These are phyloP conservation scores for Thelonectria blattea DNA, from an alignment of 2,329 filamentous ascomycete species.

Conservation along the genomic window DNA sequence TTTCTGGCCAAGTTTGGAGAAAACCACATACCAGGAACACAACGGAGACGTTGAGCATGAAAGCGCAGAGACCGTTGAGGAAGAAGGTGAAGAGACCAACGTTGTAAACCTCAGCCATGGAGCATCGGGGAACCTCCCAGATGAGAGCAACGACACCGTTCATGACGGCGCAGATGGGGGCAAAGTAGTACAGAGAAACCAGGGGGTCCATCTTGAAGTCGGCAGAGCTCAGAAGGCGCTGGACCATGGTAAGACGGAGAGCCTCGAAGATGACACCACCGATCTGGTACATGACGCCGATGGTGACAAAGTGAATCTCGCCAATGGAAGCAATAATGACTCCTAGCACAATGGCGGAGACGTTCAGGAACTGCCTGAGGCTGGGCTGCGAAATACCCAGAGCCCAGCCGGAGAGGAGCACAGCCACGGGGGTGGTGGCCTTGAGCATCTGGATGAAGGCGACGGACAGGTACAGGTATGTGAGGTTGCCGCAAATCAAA, in stretches of 20 bases:
- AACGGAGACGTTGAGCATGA: slow-evolving; percentile 83
- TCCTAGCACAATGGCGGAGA: slow-evolving; percentile 92
- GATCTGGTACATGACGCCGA: slow-evolving; percentile 80
- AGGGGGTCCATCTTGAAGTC: slow-evolving; percentile 94
- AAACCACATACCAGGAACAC: slow-evolving; percentile 75
- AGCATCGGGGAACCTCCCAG: slow-evolving; percentile 74
- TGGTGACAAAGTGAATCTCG: slow-evolving; percentile 90
- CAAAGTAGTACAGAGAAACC: slow-evolving; percentile 90
- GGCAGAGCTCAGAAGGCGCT: slow-evolving; percentile 78
- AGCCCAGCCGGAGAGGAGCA: slow-evolving; percentile 86
- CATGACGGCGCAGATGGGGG: slow-evolving; percentile 82
- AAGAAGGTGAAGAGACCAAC: slow-evolving; percentile 77
- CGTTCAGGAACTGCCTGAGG: slow-evolving; percentile 87
- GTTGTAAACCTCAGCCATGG: slow-evolving; percentile 72
- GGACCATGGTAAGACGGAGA: slow-evolving; percentile 82
- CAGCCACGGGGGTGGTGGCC: slow-evolving; percentile 94
- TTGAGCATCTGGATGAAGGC: slow-evolving; percentile 99
- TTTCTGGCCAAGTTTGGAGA: no score
- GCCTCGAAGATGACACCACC: slow-evolving; percentile 83
- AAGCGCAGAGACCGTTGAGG: slow-evolving; percentile 78
- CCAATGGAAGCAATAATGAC: slow-evolving; percentile 93
- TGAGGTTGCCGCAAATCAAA: slow-evolving; percentile 94
- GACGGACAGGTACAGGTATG: slow-evolving; percentile 93
- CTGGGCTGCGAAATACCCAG: slow-evolving; percentile 86
- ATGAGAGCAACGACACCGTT: slow-evolving; percentile 76